These are phyloP conservation scores for Chaetomidium leptoderma DNA, from an alignment of 495 filamentous ascomycete genomes.

Conservation along the genomic window DNA sequence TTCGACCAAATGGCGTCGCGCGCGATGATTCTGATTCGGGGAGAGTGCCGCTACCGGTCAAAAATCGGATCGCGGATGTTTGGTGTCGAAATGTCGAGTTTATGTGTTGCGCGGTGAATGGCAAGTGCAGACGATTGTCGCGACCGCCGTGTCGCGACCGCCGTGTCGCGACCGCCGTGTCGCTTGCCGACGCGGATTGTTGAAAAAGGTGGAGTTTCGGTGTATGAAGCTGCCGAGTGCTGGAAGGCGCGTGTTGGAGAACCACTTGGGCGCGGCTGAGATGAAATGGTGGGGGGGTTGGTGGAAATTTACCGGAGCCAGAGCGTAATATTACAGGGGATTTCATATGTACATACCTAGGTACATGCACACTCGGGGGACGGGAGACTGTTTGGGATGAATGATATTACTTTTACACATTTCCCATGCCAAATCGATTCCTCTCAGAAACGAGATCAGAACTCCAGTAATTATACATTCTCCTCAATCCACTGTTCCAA, in stretches of 20 bases:
- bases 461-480: constrained; percentile 39
- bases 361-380: too few species aligned
- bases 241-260: not conserved
- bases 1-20: not conserved
- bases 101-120: not conserved
- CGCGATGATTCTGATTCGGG: not conserved
- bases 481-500: constrained; percentile 73
- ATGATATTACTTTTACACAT: too few species aligned
- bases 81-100: not conserved
- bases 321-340: too few species aligned
- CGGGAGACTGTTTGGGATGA: too few species aligned
- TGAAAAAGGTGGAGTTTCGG: not conserved
- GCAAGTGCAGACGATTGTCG: not conserved
- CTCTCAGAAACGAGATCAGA: too few species aligned
- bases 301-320: too few species aligned
- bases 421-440: too few species aligned
- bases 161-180: not conserved
- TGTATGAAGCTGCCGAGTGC: not conserved
- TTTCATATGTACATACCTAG: too few species aligned
- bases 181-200: not conserved
- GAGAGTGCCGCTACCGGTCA: not conserved
- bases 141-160: not conserved
- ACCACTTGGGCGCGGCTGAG: not conserved
- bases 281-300: not conserved
- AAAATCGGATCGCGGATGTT: not conserved